Evolutionary conservation across 202 grass and related monocot species (phyloP), one percentile per base, ranked within the genome.

Genomic region (Alloteropsis angusta): DNA sequence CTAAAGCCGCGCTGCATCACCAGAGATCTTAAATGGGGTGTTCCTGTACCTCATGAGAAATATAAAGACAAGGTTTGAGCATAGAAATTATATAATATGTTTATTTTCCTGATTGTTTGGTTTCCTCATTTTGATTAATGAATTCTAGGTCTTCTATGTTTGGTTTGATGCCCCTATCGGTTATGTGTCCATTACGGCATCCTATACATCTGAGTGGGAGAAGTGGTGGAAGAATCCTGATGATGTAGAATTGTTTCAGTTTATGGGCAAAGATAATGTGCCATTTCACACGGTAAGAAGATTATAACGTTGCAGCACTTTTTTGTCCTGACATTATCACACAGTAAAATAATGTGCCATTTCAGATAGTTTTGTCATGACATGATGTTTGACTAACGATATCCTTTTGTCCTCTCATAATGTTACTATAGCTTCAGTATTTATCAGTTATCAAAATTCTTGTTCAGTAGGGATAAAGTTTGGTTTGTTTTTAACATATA

Each of bases 251-350:
- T 64, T 98, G 66, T 98, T 90, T 87, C 95, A 98, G 75, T 98
- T 98, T 73, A 98, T 98, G 96, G 96, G 96, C 72, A 98, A 98
- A 89, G 96, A 98, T 91, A 98, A 98, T 82, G 96, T 98, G 54
- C 96, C 96, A 82, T 99, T 99, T 99, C 96, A 99, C 84, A 99
- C 90, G 50, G 92, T 99, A 95, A 80, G 80, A 65, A 32, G 49
- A 45, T 12, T 71, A 58, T 69, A 43, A 36, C 60, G 47, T 61
- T 64, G 41, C 54, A 85, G 41, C 77, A 73, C 62, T 56, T 60
- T 55, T 15, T 78, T 71, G 12, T 81, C 3, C 34, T 60, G n/a
- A n/a, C n/a, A n/a, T n/a, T n/a, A n/a, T n/a, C n/a, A n/a, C n/a
- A n/a, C n/a, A n/a, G n/a, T n/a, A n/a, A n/a, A n/a, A n/a, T n/a